Base-by-base conservation (phyloP, 495 filamentous ascomycete genomes). In the Aspergillus funiculosus region DNA sequence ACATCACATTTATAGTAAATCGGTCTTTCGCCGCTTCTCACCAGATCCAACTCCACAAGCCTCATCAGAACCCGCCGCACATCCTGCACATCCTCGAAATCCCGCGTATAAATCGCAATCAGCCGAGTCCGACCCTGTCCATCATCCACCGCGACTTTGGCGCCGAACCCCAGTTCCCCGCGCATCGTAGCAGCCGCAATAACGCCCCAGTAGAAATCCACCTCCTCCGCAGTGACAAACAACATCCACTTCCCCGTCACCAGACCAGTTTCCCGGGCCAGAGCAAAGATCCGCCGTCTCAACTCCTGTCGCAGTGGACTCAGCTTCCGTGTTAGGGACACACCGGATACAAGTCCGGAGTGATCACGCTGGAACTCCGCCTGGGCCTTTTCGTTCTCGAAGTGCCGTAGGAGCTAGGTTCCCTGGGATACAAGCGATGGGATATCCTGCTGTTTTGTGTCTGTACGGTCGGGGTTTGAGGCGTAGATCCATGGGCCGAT, bases 1-100 rank as follows among this genome's bases (percentile, higher is more conserved):
- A 80, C 85, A 72, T 94, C 88, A 71, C 71, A 75, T 58, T 94
- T 92, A 61, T 94, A 94, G 49, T 85, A 90, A 39, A 94, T 77
- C 10, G 72, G 68, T 44, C 59, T 68, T 0, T 66, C 63, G 3
- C 59, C 60, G 19, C 48, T 45, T 15, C 69, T 68, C 14, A 83
- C 70, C 43, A 91, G 57, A 4, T 74, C 79, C 43, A 87, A 57
- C 32, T 76, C 66, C 30, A 74, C 71, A 50, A 94, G 54, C 46
- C 66, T 73, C 50, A 63, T 50, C 44, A 87, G 51, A 11, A 92
- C 83, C 28, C 85, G 71, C 45, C 67, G 76, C 15, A 90, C 76
- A 59, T 91, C 88, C 14, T 72, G 63, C 31, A 59, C 65, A 52
- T 94, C 85, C 24, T 61, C 64, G 58, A 84, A 90, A 58, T 94